Evolutionary conservation across 1,284 basidiomycete species (phyloP).

Genomic region (Ceratobasidium sp.): DNA sequence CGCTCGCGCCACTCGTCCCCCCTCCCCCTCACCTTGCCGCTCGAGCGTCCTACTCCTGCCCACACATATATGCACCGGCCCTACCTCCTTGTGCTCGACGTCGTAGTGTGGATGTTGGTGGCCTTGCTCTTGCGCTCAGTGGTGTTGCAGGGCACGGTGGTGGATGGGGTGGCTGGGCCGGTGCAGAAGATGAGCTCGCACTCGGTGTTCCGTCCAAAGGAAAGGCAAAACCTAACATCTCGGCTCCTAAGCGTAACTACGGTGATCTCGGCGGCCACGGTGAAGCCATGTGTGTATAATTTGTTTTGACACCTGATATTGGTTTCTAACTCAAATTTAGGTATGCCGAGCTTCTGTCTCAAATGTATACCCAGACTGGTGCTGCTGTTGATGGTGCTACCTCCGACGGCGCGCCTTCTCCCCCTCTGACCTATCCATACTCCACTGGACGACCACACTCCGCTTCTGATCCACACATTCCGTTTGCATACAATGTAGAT

Average conservation of each 20-base stretch:
- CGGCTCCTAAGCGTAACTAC: not conserved
- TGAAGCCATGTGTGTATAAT: constrained; percentile 14
- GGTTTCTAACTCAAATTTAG: constrained; percentile 49
- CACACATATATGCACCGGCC: constrained; percentile 43
- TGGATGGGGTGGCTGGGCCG: constrained; percentile 77
- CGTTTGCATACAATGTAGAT: constrained; percentile 58
- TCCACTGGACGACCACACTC: constrained; percentile 12
- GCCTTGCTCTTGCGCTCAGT: constrained; percentile 78
- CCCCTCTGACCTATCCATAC: not conserved
- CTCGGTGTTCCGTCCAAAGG: constrained; percentile 46
- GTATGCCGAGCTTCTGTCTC: constrained; percentile 81
- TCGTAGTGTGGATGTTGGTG: constrained; percentile 85
- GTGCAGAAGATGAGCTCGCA: constrained; percentile 62
- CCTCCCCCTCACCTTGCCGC: constrained; percentile 31
- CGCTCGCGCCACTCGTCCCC: constrained; percentile 40
- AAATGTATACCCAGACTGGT: constrained; percentile 83
- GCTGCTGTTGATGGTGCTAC: constrained; percentile 69
- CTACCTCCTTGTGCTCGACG: constrained; percentile 55
- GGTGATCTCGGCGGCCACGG: not conserved
- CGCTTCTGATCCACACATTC: constrained; percentile 52
- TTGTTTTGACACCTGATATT: constrained; percentile 2
- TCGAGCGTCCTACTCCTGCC: constrained; percentile 37
- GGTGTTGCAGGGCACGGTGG: constrained; percentile 59
- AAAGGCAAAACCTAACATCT: constrained; percentile 6
- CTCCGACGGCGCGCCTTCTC: constrained; percentile 48